These are phyloP conservation scores for Podospora fimiseda DNA, from an alignment of 495 filamentous ascomycete species.

Conservation along the genomic window DNA sequence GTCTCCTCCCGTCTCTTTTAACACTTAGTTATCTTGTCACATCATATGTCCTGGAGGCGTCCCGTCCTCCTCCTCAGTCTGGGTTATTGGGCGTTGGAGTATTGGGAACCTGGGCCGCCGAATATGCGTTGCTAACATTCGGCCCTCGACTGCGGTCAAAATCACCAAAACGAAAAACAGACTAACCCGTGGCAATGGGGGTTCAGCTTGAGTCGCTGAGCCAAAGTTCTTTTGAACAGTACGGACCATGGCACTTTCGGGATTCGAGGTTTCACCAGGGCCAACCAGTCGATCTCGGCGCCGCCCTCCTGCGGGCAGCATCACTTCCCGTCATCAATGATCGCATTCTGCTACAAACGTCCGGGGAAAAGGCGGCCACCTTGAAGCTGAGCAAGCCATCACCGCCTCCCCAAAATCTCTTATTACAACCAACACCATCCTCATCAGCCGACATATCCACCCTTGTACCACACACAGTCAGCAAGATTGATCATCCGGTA, in stretches of 20 bases:
- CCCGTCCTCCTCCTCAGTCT: too few relatives aligned
- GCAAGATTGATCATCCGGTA: neutral
- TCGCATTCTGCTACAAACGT: neutral
- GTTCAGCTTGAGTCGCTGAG: constrained; percentile 23
- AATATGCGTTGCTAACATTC: constrained; percentile 16
- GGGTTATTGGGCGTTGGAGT: neutral
- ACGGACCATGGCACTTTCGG: constrained; percentile 27
- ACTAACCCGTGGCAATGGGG: constrained; percentile 17
- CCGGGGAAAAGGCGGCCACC: neutral
- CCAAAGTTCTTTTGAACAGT: constrained; percentile 22
- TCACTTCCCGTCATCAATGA: constrained; percentile 14
- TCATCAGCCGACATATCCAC: neutral
- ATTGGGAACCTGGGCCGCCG: neutral
- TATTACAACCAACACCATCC: neutral
- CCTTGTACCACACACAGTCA: neutral
- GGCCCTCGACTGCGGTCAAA: constrained; percentile 1
- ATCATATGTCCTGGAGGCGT: neutral
- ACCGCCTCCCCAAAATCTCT: neutral
- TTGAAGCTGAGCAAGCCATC: neutral
- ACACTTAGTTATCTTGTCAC: neutral
- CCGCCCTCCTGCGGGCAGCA: constrained; percentile 18
- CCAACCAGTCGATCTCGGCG: constrained; percentile 12
- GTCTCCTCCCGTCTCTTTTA: constrained; percentile 2
- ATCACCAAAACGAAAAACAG: neutral
- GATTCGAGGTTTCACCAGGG: constrained; percentile 13